Base-by-base conservation (phyloP, 352 stramenopile species). In the Phytopythium kandeliae region DNA sequence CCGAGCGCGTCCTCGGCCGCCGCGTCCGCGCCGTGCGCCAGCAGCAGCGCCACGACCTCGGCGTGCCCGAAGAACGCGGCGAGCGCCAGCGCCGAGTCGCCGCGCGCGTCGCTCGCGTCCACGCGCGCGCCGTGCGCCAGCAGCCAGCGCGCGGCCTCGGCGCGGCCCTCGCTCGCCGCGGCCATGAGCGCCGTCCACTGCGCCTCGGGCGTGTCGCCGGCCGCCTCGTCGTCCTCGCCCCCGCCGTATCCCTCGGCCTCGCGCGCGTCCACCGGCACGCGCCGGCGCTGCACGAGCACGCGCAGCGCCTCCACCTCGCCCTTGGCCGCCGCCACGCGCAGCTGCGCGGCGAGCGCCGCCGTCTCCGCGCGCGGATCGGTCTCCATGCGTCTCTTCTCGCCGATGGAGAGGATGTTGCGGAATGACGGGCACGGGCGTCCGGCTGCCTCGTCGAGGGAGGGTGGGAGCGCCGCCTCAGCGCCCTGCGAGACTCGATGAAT, bases 101-200 rank as follows among this genome's bases (percentile, higher is more conserved):
- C 49, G 38, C 36, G n/a, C 4, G 31, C 31, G 17, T 30, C 37
- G 2, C 3, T 9, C 3, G 49, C 49, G 16, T 48, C 26, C 25
- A 55, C 17, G 10, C 21, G 7, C n/a, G 49, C 49, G 25, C 49
- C 49, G 38, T 10, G n/a, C 19, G 41, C 38, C 30, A 55, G 26
- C 38, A 55, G 28, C 24, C 31, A 38, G 21, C 38, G 49, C 26
- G 24, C 38, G 16, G 42, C 41, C 3, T 46, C 37, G 7, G 25
- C 38, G 49, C 41, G 49, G 38, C 49, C 49, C 31, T 61, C 50
- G 16, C 34, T 54, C n/a, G 62, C 45, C 44, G 62, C 62, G 11
- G 57, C 40, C 41, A 69, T 44, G 33, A 69, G 58, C 21, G 62
- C 57, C 34, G 62, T 66, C 41, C 59, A 63, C 26, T 53, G 57